Percentiles rank a stretch among this genome's conserved stretches.
These are phyloP conservation scores for Moricandia arvensis DNA, from an alignment of 345 rosid genomes.

Conservation along the genomic window DNA sequence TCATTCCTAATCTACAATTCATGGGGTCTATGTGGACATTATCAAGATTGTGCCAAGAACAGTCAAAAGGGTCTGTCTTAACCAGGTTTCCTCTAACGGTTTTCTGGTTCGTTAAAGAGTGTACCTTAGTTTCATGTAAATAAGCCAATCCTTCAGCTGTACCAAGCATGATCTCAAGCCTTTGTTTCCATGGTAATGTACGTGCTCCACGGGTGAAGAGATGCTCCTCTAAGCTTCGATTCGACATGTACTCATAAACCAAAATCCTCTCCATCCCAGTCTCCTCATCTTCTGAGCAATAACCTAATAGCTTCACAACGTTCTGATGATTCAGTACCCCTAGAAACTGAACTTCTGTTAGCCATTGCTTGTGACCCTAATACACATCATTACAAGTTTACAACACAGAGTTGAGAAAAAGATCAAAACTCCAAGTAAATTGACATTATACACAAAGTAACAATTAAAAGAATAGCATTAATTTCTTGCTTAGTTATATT, in stretches of 20 bases:
- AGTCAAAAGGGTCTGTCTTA: background rate
- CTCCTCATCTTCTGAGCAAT: conserved; percentile 68
- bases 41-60: background rate
- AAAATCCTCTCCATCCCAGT: conserved; percentile 74
- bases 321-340: conserved; percentile 82
- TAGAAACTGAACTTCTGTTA: conserved; percentile 83
- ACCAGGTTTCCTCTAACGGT: background rate
- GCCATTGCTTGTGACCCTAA: conserved; percentile 96
- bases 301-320: conserved; percentile 85
- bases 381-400: background rate
- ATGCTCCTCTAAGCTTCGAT: conserved; percentile 84
- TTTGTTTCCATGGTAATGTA: conserved; percentile 63
- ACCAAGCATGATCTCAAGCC: conserved; percentile 66
- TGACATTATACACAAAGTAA: background rate
- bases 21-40: background rate
- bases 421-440: background rate
- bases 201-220: conserved; percentile 55
- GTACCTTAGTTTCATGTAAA: conserved; percentile 82
- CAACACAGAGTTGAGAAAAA: background rate
- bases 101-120: background rate
- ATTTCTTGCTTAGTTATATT: too few relatives aligned
- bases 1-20: background rate
- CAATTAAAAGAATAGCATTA: background rate
- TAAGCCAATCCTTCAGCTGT: conserved; percentile 85
- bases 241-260: conserved; percentile 78